Evolutionary conservation across 2,329 filamentous ascomycete genomes (phyloP), one percentile per base, ranked within the genome.

Genomic region (Cladophialophora psammophila): DNA sequence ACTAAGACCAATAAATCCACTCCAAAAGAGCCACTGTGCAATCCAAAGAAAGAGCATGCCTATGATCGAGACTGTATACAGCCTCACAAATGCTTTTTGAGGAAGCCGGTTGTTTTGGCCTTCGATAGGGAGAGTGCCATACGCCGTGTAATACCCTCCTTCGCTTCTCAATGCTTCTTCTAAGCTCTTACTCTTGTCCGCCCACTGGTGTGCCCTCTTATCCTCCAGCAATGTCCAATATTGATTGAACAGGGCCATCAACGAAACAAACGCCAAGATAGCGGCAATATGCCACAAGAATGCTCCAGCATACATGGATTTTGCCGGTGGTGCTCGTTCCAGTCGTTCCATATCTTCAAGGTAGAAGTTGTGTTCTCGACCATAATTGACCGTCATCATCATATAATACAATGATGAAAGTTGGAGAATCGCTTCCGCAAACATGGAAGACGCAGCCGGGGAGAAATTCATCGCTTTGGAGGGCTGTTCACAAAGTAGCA

Each of bases 1-100:
- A 62, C 64, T 69, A n/a, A 76, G 69, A 18, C 65, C 61, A 57
- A 76, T 71, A 56, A 75, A 75, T 36, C 75, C 75, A 26, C 8
- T 50, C 75, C 75, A 76, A 63, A 76, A 76, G 48, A 74, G n/a
- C 72, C 74, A 75, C 67, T 76, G 75, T 9, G 72, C 67, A 59
- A 73, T 53, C 72, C 73, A 76, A 55, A 76, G 67, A 48, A 73
- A 12, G 56, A 59, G 32, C 68, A 72, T 72, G 58, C 55, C 69
- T n/a, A 68, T 53, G 13, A 65, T 53, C 34, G 64, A 65, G 55
- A 73, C 31, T 34, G 56, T 45, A 64, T 65, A 70, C 31, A 72
- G 34, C 48, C 54, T 68, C 31, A 53, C 59, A 15, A 67, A 62
- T 60, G 52, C 58, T 60, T 60, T 65, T 59, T 62, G 50, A 38